Evolutionary conservation across 805 yeast genomes (phyloP).

Genomic region (Myxozyma melibiosi): DNA sequence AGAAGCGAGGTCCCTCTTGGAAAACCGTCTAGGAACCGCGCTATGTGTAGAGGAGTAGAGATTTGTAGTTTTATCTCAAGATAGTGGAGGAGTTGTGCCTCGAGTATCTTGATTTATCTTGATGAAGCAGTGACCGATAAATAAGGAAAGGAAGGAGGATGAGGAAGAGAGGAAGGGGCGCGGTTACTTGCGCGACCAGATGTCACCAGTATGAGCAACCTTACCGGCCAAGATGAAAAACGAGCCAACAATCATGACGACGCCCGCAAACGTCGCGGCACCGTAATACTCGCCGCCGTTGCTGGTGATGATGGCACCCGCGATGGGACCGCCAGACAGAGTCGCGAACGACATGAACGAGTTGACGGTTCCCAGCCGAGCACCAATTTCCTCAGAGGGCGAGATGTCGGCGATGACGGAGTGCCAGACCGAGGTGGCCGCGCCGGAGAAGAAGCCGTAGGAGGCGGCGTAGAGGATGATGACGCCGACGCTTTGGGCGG

Average conservation of each 20-base stretch:
- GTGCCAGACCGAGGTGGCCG: conserved; percentile 41
- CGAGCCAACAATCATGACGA: conserved; percentile 21
- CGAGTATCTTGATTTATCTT: too few relatives aligned
- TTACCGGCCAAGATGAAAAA: conserved; percentile 8
- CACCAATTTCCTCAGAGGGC: conserved; percentile 38
- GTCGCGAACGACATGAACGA: conserved; percentile 56
- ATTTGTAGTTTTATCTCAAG: too few relatives aligned
- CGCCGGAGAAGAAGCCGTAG: conserved; percentile 42
- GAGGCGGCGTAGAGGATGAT: conserved; percentile 39
- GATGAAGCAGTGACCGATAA: too few relatives aligned
- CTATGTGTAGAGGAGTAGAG: too few relatives aligned
- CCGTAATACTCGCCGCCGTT: conserved; percentile 30
- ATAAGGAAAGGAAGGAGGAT: too few relatives aligned
- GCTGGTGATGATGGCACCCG: conserved; percentile 36
- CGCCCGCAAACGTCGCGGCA: conserved; percentile 33
- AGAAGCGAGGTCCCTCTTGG: too few relatives aligned
- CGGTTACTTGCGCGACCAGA: conserved; percentile 4
- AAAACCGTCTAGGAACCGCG: too few relatives aligned
- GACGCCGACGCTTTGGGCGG: conserved; percentile 38
- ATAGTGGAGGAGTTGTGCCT: too few relatives aligned
- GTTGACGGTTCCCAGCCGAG: conserved; percentile 62
- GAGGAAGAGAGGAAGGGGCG: too few relatives aligned
- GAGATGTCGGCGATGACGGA: conserved; percentile 39
- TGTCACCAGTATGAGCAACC: conserved; percentile 9
- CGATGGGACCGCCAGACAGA: conserved; percentile 40